phyloP scores from a whole-genome alignment of 2,329 filamentous ascomycete species.

The Phialemoniopsis sp. region DNA sequence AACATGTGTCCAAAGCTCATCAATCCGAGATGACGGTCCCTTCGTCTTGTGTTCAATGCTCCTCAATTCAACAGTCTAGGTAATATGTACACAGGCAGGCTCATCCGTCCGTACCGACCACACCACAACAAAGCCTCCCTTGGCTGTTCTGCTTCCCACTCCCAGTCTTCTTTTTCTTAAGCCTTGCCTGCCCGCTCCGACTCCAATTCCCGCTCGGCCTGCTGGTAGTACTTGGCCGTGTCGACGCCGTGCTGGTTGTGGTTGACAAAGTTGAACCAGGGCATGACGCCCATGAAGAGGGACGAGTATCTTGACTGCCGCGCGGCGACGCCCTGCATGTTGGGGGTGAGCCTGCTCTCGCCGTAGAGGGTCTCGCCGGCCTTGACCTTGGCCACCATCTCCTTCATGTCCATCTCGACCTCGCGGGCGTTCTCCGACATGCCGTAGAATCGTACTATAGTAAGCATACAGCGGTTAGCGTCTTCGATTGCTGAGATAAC shows the following conservation, averaged over 20 bases:
- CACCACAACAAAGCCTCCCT: too few species aligned
- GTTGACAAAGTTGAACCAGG: conserved; percentile 99
- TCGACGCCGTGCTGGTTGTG: conserved; percentile 94
- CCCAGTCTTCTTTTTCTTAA: conserved; percentile 3
- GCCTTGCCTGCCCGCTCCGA: conserved; percentile 48
- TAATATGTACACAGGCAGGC: conserved; percentile 10
- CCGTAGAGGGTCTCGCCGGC: conserved; percentile 87
- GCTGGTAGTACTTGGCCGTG: conserved; percentile 96
- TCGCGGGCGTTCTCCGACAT: conserved; percentile 90
- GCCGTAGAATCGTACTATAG: conserved; percentile 87
- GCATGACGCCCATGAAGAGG: conserved; percentile 77
- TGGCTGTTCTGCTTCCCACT: not conserved
- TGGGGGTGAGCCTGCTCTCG: conserved; percentile 69
- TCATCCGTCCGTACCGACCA: not conserved
- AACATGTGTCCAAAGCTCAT: too few species aligned
- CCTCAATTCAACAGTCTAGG: not conserved
- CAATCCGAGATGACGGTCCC: too few species aligned
- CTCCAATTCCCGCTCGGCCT: conserved; percentile 91
- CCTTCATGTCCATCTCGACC: conserved; percentile 91
- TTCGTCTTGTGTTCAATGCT: too few species aligned
- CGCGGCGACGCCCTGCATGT: conserved; percentile 90
- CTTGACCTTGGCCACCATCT: conserved; percentile 98
- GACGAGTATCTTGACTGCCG: conserved; percentile 90
- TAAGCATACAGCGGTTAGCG: not conserved
- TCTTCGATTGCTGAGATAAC: conserved; percentile 2